Conservation (phyloP, 2,329 filamentous ascomycete genomes). For the Periconia sp. region DNA sequence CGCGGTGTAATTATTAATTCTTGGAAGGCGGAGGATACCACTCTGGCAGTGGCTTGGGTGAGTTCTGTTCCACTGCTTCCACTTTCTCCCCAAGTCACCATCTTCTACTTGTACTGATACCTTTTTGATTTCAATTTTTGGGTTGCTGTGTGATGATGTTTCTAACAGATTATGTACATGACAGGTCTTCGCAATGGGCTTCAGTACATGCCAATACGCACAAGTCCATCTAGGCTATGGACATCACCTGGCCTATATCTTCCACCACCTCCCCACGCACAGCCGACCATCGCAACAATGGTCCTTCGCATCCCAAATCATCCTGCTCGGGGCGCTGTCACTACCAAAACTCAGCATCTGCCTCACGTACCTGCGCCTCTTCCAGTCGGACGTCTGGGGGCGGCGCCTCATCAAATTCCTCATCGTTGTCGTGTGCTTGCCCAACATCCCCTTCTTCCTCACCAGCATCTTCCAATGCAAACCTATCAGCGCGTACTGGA, state of each 20-base stretch:
- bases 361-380: slow-evolving; percentile 23
- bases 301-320: slow-evolving; percentile 19
- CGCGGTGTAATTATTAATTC: slow-evolving; percentile 15
- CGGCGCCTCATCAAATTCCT: slow-evolving; percentile 17
- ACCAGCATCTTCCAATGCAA: slow-evolving; percentile 19
- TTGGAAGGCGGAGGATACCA: slow-evolving; percentile 20
- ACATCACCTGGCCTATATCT: slow-evolving; percentile 12
- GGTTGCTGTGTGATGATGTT: too few relatives aligned
- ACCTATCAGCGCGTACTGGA: slow-evolving; percentile 23
- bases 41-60: slow-evolving; percentile 21
- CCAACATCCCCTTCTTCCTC: slow-evolving; percentile 15
- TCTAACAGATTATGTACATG: background rate
- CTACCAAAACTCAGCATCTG: slow-evolving; percentile 26
- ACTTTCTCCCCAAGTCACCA: too few relatives aligned
- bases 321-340: slow-evolving; percentile 17
- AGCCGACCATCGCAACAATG: slow-evolving; percentile 17
- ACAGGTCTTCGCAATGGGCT: slow-evolving; percentile 20
- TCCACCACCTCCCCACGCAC: slow-evolving; percentile 1
- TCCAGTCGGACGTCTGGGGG: slow-evolving; percentile 15
- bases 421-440: slow-evolving; percentile 12
- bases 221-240: slow-evolving; percentile 19
- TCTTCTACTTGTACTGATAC: too few relatives aligned
- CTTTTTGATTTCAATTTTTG: too few relatives aligned
- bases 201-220: slow-evolving; percentile 23
- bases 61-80: background rate